Evolutionary conservation across 1,284 basidiomycete species (phyloP).

Genomic region (Pholiota adiposa): DNA sequence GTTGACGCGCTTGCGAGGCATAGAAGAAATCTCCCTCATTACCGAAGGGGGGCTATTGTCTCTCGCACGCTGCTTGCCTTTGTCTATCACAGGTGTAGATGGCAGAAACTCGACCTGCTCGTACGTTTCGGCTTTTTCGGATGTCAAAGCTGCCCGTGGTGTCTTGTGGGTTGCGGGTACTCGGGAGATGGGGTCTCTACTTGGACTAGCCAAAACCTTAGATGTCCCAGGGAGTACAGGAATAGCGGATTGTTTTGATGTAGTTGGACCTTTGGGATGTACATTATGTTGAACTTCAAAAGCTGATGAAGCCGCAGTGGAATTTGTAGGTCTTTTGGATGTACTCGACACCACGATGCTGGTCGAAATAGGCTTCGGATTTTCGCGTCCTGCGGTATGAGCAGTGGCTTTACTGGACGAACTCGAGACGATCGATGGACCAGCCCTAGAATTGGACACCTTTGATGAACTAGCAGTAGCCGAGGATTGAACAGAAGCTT

Average conservation of each 20-base stretch:
- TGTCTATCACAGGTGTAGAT: neutral
- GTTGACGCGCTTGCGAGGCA: constrained; percentile 5
- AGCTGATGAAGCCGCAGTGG: no score
- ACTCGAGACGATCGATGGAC: neutral
- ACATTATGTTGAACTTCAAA: no score
- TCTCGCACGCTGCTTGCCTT: constrained; percentile 5
- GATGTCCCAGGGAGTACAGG: no score
- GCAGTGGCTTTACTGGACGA: neutral
- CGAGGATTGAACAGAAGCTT: constrained; percentile 2
- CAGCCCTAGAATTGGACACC: neutral
- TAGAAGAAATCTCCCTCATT: neutral
- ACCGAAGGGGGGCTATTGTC: neutral
- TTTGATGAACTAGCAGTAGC: neutral
- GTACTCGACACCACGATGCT: neutral
- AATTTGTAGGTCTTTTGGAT: no score
- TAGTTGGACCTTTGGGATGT: neutral
- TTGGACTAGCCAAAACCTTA: no score
- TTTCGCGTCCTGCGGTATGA: neutral
- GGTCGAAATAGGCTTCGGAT: neutral
- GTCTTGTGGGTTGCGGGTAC: no score
- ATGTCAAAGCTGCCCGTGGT: no score
- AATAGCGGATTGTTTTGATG: no score
- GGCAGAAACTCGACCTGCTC: neutral
- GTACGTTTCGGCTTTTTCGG: no score
- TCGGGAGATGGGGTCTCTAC: neutral